Conservation (phyloP, 2,329 filamentous ascomycete genomes). For the Aspergillus sp. region DNA sequence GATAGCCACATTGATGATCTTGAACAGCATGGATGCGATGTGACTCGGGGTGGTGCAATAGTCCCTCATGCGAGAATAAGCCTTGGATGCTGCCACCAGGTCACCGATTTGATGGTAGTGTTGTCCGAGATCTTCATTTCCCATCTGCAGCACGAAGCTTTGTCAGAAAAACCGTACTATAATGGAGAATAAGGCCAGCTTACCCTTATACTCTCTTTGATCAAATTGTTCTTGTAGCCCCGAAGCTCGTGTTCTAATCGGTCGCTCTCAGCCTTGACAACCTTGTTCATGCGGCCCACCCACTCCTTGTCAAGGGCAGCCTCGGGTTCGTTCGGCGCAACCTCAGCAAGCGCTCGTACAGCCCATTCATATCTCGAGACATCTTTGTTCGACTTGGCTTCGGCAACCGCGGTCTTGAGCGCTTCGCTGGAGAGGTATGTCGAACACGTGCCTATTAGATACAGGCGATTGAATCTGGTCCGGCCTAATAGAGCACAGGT, state of each 20-base stretch:
- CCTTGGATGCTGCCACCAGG: conserved; percentile 68
- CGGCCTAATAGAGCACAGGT: conserved; percentile 56
- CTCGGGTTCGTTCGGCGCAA: conserved; percentile 67
- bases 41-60: conserved; percentile 83
- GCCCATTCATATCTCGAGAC: conserved; percentile 69
- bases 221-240: conserved; percentile 92
- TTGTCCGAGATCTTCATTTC: conserved; percentile 84
- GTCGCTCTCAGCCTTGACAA: conserved; percentile 68
- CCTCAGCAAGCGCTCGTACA: conserved; percentile 62
- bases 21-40: conserved; percentile 76
- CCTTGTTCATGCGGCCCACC: conserved; percentile 66
- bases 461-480: conserved; percentile 76
- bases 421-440: conserved; percentile 76
- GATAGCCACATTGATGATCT: conserved; percentile 72
- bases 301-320: conserved; percentile 69
- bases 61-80: conserved; percentile 83
- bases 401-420: conserved; percentile 70
- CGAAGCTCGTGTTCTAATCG: conserved; percentile 83
- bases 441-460: conserved; percentile 77
- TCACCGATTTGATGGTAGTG: conserved; percentile 80
- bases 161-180: background rate
- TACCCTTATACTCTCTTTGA: conserved; percentile 95
- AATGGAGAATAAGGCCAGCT: conserved; percentile 21
- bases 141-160: conserved; percentile 63
- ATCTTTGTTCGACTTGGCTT: conserved; percentile 76